Conservation (phyloP, 2,329 filamentous ascomycete species). For the Clarireedia homoeocarpa region DNA sequence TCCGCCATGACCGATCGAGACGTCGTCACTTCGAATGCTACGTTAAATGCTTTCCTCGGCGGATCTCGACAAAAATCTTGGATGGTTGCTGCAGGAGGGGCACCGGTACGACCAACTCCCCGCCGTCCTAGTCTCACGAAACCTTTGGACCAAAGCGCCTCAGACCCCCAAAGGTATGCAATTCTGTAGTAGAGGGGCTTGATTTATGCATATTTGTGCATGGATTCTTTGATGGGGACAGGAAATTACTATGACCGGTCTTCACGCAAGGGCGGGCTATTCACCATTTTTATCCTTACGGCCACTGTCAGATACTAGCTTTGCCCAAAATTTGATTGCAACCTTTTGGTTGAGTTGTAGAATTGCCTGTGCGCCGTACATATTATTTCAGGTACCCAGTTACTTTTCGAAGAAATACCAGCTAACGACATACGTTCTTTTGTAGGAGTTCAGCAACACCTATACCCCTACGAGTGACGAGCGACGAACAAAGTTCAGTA, state of each 20-base stretch:
- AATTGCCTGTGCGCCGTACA: neutral
- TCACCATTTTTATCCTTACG: too few species aligned
- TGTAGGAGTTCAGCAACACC: slow-evolving; percentile 1
- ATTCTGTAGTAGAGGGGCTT: neutral
- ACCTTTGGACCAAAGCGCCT: slow-evolving; percentile 9
- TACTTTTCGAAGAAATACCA: neutral
- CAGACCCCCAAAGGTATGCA: slow-evolving; percentile 15
- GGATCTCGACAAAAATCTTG: slow-evolving; percentile 28
- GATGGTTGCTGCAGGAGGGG: slow-evolving; percentile 24
- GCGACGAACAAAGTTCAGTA: slow-evolving; percentile 48
- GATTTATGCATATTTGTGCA: neutral
- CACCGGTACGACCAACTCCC: slow-evolving; percentile 26
- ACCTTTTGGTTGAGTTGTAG: neutral
- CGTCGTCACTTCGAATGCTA: slow-evolving; percentile 29
- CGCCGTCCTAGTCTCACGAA: slow-evolving; percentile 18
- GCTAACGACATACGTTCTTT: neutral
- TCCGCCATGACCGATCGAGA: slow-evolving; percentile 22
- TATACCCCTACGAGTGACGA: slow-evolving; percentile 48
- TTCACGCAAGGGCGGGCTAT: neutral
- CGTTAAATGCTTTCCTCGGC: slow-evolving; percentile 29
- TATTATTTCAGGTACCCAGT: neutral
- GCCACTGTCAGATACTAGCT: too few species aligned
- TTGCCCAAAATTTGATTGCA: too few species aligned
- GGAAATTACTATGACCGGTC: neutral
- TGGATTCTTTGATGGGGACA: neutral